Base-by-base conservation (phyloP, 1,139 yeast genomes). In the Debaryomyces nepalensis region DNA sequence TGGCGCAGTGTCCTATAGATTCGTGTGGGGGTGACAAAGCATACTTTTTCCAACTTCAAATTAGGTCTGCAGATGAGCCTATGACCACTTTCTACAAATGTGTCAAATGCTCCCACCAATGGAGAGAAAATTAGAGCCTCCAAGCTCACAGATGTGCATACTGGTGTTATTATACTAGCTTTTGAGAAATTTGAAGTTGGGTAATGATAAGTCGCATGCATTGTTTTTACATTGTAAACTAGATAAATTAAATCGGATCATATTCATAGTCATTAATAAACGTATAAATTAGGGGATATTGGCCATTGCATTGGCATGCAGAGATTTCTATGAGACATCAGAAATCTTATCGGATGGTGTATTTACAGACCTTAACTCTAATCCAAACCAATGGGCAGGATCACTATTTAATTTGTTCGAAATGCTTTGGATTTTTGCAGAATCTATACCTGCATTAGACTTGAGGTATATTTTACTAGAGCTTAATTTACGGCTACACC, bases 11-110 rank as follows among this genome's bases (percentile, higher is more conserved):
- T 71, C 97, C 97, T 3, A 74, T 80, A 33, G 95, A 87, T 49
- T 65, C 75, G 1, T 93, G 99, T 71, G 96, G 90, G 36, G 85
- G 87, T 49, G 87, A 82, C 53, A 87, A 89, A 64, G 99, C 99
- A 0, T 93, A 95, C 66, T 93, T 89, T 73, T 95, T 91, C 76
- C 99, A 93, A 68, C 73, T 93, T 47, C 99, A 93, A 65, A 93
- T 93, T 58, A 77, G 99, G 66, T 87, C 90, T 50, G 95, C 95
- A 3, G 95, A 87, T 70, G 86, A 81, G 58, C 93, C 98, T 22
- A 91, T 93, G 97, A 93, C 98, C 1, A 91, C 98, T 2, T 93
- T 93, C 63, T 89, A 87, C 65, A 89, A 86, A 65, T 93, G 99
- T 71, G 90, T 89, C 36, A 84, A 81, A 51, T 93, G 99, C 70